These are phyloP conservation scores for Candida taoyuanica DNA, from an alignment of 805 yeast species.

Conservation along the genomic window DNA sequence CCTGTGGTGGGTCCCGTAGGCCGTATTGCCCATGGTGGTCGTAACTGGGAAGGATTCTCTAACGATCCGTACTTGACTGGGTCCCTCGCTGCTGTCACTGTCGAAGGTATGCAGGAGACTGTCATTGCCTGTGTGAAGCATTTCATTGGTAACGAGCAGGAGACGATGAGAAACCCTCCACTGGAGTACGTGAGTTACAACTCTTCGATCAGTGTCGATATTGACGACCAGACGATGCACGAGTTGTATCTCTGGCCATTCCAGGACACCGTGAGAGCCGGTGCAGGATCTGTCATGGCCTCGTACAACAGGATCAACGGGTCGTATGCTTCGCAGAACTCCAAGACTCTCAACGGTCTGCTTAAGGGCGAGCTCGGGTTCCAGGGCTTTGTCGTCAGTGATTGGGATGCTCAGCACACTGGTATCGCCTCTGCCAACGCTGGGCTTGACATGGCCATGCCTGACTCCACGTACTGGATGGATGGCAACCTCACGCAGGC, in stretches of 20 bases:
- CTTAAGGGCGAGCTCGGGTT: constrained; percentile 8
- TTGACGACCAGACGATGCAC: constrained; percentile 8
- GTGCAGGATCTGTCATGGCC: constrained; percentile 9
- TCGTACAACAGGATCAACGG: constrained; percentile 11
- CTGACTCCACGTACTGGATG: constrained; percentile 5
- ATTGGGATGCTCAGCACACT: constrained; percentile 9
- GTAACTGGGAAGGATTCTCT: constrained; percentile 13
- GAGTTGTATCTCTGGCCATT: constrained; percentile 11
- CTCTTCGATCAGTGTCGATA: constrained; percentile 2
- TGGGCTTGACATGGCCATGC: constrained; percentile 10
- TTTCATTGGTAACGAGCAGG: constrained; percentile 10
- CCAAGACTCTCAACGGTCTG: constrained; percentile 7
- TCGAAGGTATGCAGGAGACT: constrained; percentile 4
- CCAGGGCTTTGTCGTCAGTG: constrained; percentile 8
- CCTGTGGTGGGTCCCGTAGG: constrained; percentile 11
- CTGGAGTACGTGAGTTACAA: constrained; percentile 1
- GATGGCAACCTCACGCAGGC: constrained; percentile 4
- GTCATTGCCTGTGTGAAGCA: constrained; percentile 9
- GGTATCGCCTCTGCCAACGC: constrained; percentile 4
- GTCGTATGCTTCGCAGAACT: constrained; percentile 8
- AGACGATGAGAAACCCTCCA: constrained; percentile 8
- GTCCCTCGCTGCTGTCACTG: constrained; percentile 2
- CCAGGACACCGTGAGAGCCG: constrained; percentile 7
- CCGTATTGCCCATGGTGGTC: constrained; percentile 7
- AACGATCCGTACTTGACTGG: constrained; percentile 10